These are phyloP conservation scores for Dendrobium huoshanense DNA, from an alignment of 106 monocot species.

Conservation along the genomic window DNA sequence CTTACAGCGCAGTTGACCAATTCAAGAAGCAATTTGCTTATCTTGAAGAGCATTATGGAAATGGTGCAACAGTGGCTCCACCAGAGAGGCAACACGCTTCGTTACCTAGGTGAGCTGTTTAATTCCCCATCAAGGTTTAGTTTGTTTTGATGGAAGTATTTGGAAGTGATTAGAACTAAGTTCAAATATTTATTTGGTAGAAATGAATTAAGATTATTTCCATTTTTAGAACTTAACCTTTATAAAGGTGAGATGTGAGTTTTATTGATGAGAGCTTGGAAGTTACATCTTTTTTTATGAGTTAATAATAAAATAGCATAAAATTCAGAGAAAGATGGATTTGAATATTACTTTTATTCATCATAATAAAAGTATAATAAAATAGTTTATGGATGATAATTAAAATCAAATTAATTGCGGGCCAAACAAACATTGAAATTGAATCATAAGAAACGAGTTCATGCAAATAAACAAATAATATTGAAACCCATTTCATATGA, in stretches of 20 bases:
- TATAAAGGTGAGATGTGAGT: not conserved
- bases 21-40: slow-evolving; percentile 98
- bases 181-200: not conserved
- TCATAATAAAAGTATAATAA: not conserved
- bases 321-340: not conserved
- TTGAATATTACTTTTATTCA: not conserved
- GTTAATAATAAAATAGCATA: not conserved
- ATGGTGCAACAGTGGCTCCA: slow-evolving; percentile 52
- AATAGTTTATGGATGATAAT: not conserved
- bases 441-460: not conserved
- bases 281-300: not conserved
- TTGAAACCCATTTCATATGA: not conserved
- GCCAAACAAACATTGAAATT: not conserved
- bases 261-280: not conserved
- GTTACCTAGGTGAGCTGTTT: slow-evolving; percentile 63
- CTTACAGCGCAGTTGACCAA: slow-evolving; percentile 89
- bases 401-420: not conserved
- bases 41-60: slow-evolving; percentile 86
- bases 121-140: not conserved
- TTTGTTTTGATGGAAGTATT: not conserved
- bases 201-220: not conserved
- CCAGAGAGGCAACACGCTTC: slow-evolving; percentile 83
- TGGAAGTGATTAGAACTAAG: not conserved
- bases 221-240: not conserved
- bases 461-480: not conserved